Evolutionary conservation across 2,329 filamentous ascomycete species (phyloP).

Genomic region (Fusarium coicis): DNA sequence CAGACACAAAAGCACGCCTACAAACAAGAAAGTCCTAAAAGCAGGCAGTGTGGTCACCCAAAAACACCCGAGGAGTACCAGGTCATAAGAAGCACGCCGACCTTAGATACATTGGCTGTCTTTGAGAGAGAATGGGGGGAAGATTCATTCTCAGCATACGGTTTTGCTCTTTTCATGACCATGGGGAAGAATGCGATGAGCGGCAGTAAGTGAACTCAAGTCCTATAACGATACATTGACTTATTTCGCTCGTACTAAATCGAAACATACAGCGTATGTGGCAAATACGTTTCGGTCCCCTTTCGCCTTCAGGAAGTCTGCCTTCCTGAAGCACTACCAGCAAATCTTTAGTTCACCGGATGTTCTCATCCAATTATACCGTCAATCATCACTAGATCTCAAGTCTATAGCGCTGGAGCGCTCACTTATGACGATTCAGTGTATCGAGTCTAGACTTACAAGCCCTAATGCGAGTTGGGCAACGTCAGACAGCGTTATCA

Average conservation of each 20-base stretch:
- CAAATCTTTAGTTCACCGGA: neutral
- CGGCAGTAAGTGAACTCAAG: neutral
- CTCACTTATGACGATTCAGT: constrained; percentile 5
- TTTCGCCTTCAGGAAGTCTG: constrained; percentile 14
- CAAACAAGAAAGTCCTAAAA: neutral
- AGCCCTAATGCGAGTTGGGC: neutral
- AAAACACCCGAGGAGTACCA: neutral
- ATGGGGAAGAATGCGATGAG: constrained; percentile 4
- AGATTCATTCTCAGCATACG: constrained; percentile 17
- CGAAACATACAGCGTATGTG: neutral
- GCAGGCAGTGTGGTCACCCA: neutral
- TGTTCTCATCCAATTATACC: neutral
- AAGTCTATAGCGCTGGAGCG: constrained; percentile 3
- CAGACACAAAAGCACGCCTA: neutral
- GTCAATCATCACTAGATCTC: neutral
- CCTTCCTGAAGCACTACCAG: constrained; percentile 11
- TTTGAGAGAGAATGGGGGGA: constrained; percentile 21
- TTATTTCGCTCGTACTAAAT: neutral
- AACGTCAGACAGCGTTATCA: constrained; percentile 6
- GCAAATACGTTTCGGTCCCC: constrained; percentile 8
- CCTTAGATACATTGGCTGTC: neutral
- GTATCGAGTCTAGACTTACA: constrained; percentile 4
- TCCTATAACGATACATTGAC: fast-evolving
- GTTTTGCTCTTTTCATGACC: constrained; percentile 10
- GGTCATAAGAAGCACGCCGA: neutral